These are phyloP conservation scores for Phytophthora citrophthora DNA, from an alignment of 352 stramenopile species.

Conservation along the genomic window DNA sequence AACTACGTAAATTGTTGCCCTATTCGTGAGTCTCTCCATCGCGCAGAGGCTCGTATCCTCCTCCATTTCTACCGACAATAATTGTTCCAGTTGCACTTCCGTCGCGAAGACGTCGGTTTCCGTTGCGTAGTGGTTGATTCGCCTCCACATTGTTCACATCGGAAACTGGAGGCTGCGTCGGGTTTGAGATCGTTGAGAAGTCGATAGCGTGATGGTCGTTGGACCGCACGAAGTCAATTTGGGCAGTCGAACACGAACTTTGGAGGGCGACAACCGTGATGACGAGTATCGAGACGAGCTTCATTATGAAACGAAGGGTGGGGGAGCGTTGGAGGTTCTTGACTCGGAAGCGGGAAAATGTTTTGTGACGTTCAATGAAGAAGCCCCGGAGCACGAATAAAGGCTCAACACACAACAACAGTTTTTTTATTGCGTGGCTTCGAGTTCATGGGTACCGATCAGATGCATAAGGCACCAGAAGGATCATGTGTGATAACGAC, in stretches of 20 bases:
- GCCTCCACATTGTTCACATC: too few relatives aligned
- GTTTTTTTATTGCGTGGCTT: neutral
- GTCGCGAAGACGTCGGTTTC: neutral
- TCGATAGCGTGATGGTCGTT: neutral
- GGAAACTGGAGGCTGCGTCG: neutral
- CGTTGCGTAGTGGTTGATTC: neutral
- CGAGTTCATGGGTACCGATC: neutral
- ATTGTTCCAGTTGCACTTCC: neutral
- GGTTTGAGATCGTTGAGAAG: neutral
- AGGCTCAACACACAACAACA: too few relatives aligned
- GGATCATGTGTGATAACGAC: neutral
- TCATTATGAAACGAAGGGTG: neutral
- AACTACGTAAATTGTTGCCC: neutral
- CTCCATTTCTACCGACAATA: neutral
- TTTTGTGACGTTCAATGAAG: neutral
- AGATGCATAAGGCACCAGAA: neutral
- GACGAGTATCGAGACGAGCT: neutral
- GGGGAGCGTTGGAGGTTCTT: neutral
- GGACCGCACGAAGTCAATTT: neutral
- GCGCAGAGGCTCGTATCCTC: neutral
- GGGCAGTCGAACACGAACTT: neutral
- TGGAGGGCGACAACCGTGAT: neutral
- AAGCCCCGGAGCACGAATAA: too few relatives aligned
- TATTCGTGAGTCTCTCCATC: neutral
- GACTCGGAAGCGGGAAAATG: neutral